Evolutionary conservation across 1,284 basidiomycete genomes (phyloP).

Genomic region (Omphalotus olearius): DNA sequence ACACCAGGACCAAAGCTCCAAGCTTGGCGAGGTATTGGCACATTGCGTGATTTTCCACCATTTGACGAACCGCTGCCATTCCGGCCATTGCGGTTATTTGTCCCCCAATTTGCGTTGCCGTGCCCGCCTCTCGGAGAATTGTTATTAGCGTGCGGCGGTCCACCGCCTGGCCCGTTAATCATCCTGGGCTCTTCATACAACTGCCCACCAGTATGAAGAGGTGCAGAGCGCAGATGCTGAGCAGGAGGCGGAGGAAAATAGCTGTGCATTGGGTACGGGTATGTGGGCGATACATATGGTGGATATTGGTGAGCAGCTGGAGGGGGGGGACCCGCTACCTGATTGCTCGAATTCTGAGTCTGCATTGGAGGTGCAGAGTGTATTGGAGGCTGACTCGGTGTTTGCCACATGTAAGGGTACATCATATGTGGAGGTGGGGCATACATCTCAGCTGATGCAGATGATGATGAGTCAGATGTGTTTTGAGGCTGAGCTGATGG

Average conservation of each 20-base stretch:
- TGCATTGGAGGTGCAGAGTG: constrained; percentile 13
- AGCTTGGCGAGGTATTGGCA: constrained; percentile 42
- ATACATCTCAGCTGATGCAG: constrained; percentile 32
- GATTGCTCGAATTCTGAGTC: constrained; percentile 16
- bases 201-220: constrained; percentile 22
- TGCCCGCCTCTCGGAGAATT: not conserved
- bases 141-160: constrained; percentile 4
- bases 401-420: constrained; percentile 39
- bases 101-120: not conserved
- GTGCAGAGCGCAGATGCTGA: constrained; percentile 34
- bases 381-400: constrained; percentile 15
- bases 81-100: constrained; percentile 13
- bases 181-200: constrained; percentile 26
- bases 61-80: constrained; percentile 24
- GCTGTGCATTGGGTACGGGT: constrained; percentile 39
- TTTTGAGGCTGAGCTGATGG: constrained; percentile 31
- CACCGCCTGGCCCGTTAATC: constrained; percentile 22
- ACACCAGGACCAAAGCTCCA: constrained; percentile 71
- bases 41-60: constrained; percentile 21
- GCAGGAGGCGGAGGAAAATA: constrained; percentile 43
- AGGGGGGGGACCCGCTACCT: constrained; percentile 15
- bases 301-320: constrained; percentile 23
- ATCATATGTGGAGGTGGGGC: constrained; percentile 28
- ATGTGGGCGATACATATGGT: constrained; percentile 29
- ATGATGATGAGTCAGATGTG: constrained; percentile 29